Base-by-base conservation (phyloP, 441 rosid species). In the Isatis lusitanica region DNA sequence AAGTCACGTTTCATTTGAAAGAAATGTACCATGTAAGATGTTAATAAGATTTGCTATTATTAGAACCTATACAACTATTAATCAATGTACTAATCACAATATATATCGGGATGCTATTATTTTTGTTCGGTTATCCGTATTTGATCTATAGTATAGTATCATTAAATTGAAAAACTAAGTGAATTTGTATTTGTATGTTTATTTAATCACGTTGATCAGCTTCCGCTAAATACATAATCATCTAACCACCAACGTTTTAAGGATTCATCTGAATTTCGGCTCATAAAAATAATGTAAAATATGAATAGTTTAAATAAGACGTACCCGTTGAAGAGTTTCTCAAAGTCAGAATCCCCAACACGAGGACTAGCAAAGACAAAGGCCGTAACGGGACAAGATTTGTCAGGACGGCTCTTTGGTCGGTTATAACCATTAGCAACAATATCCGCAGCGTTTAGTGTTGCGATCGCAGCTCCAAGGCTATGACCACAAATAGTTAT, bases 391-490 rank as follows among this genome's bases (percentile, higher is more conserved):
- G 82, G 91, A 69, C 76, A 86, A 30, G 74, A 33, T 39, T 83
- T n/a, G 35, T 73, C 79, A 55, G 51, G 61, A 6, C 31, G 70
- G 21, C 66, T 71, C 63, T 79, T 50, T 15, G 87, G 59, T 63
- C 52, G 81, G 82, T 93, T 88, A 38, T 71, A 74, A 62, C 92
- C 93, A 12, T 91, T 93, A 59, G 84, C 70, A 2, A 87, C 96
- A 11, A 93, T 80, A 79, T 93, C 97, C 0, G 83, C 40, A 1
- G 98, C 96, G 47, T 81, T 91, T 16, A 93, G 74, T 0, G 97
- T 93, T n/a, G 94, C 96, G 0, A 90, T 61, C 0, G 97, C 93
- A 1, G 94, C 97, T 2, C 98, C 98, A 55, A 91, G 77, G 79
- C 98, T 89, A 76, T 93, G 98, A 8, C 97, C 98, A 1, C 90